Evolutionary conservation across 768 basidiomycete species (phyloP).

Genomic region (Mycena vitilis): DNA sequence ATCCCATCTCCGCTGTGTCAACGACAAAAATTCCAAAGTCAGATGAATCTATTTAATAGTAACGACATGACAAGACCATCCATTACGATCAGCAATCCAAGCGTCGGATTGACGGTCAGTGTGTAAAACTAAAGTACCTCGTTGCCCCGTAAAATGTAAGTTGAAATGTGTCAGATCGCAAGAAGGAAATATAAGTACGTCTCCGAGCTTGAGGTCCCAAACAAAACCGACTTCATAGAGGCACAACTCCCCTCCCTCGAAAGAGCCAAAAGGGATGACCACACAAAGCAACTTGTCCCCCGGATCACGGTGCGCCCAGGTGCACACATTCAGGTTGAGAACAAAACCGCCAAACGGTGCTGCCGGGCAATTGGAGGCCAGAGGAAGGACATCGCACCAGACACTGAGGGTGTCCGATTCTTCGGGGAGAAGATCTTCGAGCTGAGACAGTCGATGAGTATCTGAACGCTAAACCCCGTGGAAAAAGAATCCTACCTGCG

Average conservation of each 20-base stretch:
- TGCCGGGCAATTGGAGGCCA: neutral
- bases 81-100: neutral
- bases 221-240: neutral
- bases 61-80: neutral
- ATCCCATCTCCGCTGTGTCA: too few relatives aligned
- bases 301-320: neutral
- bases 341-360: neutral
- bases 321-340: neutral
- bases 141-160: neutral
- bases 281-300: neutral
- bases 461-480: neutral
- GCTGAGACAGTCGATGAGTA: neutral
- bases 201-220: neutral
- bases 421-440: neutral
- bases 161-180: neutral
- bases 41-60: slow-evolving; percentile 28
- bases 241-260: neutral
- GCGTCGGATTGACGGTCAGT: neutral
- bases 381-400: neutral
- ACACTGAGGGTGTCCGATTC: neutral
- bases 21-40: too few relatives aligned
- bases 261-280: neutral
- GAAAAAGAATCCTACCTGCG: neutral
- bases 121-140: neutral
- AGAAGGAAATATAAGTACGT: neutral